These are phyloP conservation scores for Ogataea zsoltii DNA, from an alignment of 805 yeast species.

Conservation along the genomic window DNA sequence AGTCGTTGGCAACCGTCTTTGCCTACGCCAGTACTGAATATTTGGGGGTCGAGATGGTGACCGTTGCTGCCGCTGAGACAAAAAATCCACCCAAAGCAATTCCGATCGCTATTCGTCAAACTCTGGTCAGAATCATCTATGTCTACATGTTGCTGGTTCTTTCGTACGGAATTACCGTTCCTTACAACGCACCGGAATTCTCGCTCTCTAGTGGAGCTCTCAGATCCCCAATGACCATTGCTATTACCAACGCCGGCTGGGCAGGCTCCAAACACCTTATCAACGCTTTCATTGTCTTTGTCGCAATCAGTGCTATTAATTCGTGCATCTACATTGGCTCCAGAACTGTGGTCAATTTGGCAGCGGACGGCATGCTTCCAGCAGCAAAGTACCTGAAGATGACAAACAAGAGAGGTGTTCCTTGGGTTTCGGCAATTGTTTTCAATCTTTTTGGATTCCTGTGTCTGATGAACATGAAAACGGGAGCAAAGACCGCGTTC, in stretches of 20 bases:
- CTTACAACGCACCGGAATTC: conserved; percentile 52
- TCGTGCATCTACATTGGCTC: conserved; percentile 69
- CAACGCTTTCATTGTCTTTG: conserved; percentile 63
- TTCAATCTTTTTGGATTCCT: conserved; percentile 57
- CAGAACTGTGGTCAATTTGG: conserved; percentile 63
- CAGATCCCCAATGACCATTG: conserved; percentile 50
- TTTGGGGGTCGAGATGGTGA: conserved; percentile 28
- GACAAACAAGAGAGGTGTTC: conserved; percentile 60
- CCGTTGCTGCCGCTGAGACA: conserved; percentile 63
- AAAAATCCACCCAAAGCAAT: conserved; percentile 57
- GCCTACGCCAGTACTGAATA: conserved; percentile 27
- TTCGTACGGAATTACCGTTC: conserved; percentile 58
- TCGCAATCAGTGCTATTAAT: conserved; percentile 69
- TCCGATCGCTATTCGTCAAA: conserved; percentile 55
- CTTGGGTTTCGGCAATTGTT: conserved; percentile 55
- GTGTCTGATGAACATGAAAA: conserved; percentile 55
- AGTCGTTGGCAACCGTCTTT: conserved; percentile 28
- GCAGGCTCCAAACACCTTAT: conserved; percentile 49
- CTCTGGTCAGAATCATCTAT: conserved; percentile 53
- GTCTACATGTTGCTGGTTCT: conserved; percentile 56
- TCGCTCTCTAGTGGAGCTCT: conserved; percentile 39
- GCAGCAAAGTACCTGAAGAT: conserved; percentile 41
- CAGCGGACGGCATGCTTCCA: conserved; percentile 50
- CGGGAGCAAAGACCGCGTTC: conserved; percentile 65
- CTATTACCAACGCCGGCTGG: conserved; percentile 52